Evolutionary conservation across 176 grass and related monocot species (phyloP), one percentile per base, ranked within the genome.

Genomic region (Phoenix dactylifera): DNA sequence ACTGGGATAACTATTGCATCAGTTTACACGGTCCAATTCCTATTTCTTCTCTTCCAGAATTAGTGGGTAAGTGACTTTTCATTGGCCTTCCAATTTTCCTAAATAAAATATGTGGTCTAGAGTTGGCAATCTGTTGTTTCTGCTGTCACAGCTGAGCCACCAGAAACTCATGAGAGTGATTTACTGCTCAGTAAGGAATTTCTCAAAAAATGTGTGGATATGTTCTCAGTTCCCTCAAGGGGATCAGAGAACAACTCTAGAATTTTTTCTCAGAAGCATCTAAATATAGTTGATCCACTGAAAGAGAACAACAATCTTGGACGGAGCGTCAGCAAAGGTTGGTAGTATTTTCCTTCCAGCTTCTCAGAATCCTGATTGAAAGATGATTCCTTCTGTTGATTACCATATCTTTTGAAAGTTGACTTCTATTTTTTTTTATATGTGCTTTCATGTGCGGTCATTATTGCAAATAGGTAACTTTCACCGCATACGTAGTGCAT

Each of bases 241-340:
- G 61, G 60, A 39, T 79, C 53, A 26, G 86, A 83, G 68, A 85
- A 49, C 66, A 76, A 58, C 65, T 26, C 60, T 16, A 48, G 66
- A 56, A 39, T 53, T 22, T 97, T 97, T 49, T 52, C 73, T 44
- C 66, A 57, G 24, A 97, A 91, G 59, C 79, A 80, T 88, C 71
- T 97, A 17, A 97, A 97, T 62, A 97, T 97, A 69, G 76, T 91
- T 51, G 87, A 97, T 79, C 92, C 87, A 44, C 49, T 97, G 63
- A 97, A 97, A 63, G 50, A 58, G 48, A 82, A 48, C 69, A 97
- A 97, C 49, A 97, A 97, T 83, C 92, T 97, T 23, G 92, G 92
- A 14, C 72, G 92, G 66, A 97, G 87, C 67, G 78, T 97, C 22
- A 91, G 76, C 78, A 91, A 79, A 97, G 87, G 92, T 89, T 51